Percentiles rank a stretch among this genome's conserved stretches.
These are phyloP conservation scores for Atkinsonella texensis DNA, from an alignment of 2,329 filamentous ascomycete species.

Conservation along the genomic window DNA sequence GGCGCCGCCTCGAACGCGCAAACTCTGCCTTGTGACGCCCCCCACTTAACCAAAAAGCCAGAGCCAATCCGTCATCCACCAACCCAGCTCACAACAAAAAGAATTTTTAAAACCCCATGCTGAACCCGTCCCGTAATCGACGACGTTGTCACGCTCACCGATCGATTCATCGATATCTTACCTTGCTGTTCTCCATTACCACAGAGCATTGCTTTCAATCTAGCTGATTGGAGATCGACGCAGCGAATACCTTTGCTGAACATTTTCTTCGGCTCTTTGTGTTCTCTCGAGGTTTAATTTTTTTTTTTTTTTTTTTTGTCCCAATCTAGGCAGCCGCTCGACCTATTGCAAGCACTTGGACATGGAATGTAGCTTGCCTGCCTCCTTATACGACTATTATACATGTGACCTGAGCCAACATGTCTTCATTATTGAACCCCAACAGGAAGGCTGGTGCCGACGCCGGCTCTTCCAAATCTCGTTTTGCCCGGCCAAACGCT, in stretches of 20 bases:
- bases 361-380: not conserved
- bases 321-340: too few species aligned
- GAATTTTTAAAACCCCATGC: not conserved
- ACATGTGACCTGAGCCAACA: constrained; percentile 11
- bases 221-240: too few species aligned
- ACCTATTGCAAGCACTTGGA: not conserved
- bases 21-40: not conserved
- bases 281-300: too few species aligned
- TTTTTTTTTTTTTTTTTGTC: too few species aligned
- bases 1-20: constrained; percentile 5
- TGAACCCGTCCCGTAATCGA: not conserved
- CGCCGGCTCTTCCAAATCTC: constrained; percentile 22
- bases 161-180: too few species aligned
- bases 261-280: too few species aligned
- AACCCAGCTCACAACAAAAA: not conserved
- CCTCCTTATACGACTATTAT: not conserved
- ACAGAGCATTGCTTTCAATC: too few species aligned
- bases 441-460: constrained; percentile 21
- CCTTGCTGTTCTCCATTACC: too few species aligned
- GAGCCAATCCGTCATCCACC: not conserved
- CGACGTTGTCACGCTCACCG: too few species aligned
- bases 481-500: constrained; percentile 32
- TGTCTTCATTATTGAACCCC: constrained; percentile 36
- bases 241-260: too few species aligned
- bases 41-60: not conserved